These are phyloP conservation scores for Haplographium delicatum DNA, from an alignment of 495 filamentous ascomycete genomes.

Conservation along the genomic window DNA sequence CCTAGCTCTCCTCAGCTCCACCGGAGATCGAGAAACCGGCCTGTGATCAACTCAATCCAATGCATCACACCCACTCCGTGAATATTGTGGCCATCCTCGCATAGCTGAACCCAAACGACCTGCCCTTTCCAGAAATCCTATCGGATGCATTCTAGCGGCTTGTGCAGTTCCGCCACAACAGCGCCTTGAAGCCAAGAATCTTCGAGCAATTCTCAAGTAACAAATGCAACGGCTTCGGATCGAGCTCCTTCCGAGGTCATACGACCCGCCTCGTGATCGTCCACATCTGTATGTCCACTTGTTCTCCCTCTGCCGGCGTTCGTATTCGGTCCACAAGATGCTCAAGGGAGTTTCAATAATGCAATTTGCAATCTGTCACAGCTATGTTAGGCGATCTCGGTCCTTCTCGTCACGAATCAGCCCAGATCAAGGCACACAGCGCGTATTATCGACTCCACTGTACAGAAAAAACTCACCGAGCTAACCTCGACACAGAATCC, in stretches of 20 bases:
- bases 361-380: constrained; percentile 12
- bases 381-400: constrained; percentile 7
- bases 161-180: constrained; percentile 9
- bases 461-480: constrained; percentile 10
- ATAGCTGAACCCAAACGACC: constrained; percentile 13
- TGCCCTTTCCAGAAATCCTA: constrained; percentile 15
- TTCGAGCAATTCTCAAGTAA: constrained; percentile 7
- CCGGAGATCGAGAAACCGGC: constrained; percentile 19
- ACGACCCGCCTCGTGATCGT: constrained; percentile 9
- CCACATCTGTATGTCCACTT: constrained; percentile 14
- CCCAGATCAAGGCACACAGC: constrained; percentile 13
- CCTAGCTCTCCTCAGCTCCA: constrained; percentile 14
- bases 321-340: constrained; percentile 17
- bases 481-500: constrained; percentile 7
- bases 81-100: constrained; percentile 4
- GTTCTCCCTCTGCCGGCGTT: constrained; percentile 12
- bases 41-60: constrained; percentile 21
- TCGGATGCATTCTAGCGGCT: constrained; percentile 7
- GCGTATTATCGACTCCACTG: background rate
- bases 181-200: constrained; percentile 9
- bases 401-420: constrained; percentile 15
- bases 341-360: constrained; percentile 19
- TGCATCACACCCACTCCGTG: constrained; percentile 8
- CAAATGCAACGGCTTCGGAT: constrained; percentile 12
- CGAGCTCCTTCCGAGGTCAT: constrained; percentile 17